A percentile compares a stretch with the other conserved stretches of the same genome.
Evolutionary conservation across 768 basidiomycete species (phyloP).

Genomic region (Melanogaster broomeanus): DNA sequence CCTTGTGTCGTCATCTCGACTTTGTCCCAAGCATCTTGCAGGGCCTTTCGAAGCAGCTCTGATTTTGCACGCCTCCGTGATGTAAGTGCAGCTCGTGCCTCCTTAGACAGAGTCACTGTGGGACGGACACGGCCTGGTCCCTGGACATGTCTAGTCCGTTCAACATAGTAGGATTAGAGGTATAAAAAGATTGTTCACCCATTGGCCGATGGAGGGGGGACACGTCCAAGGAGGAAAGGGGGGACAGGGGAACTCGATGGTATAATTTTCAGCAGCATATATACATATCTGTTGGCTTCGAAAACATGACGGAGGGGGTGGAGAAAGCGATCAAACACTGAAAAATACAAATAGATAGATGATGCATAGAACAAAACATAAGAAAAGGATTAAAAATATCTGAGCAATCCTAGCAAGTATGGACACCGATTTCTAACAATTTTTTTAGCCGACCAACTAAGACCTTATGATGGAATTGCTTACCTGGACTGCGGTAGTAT

Average conservation of each 20-base stretch:
- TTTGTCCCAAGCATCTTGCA: neutral
- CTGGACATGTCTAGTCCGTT: neutral
- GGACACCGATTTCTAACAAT: too few species aligned
- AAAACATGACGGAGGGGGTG: neutral
- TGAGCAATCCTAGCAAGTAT: too few species aligned
- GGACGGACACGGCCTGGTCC: neutral
- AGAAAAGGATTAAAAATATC: too few species aligned
- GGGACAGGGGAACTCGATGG: too few species aligned
- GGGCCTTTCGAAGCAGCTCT: neutral
- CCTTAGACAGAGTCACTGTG: neutral
- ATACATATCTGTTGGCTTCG: too few species aligned
- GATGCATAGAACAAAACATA: too few species aligned
- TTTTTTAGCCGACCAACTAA: neutral
- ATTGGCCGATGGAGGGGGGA: neutral
- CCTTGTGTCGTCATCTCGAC: neutral
- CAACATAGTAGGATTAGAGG: neutral
- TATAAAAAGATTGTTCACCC: neutral
- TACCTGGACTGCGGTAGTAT: neutral
- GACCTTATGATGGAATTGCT: neutral
- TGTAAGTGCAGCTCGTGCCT: neutral
- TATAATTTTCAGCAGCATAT: too few species aligned
- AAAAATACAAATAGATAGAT: too few species aligned
- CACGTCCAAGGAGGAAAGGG: too few species aligned
- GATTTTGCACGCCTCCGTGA: neutral
- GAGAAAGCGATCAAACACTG: too few species aligned